Base-by-base conservation (phyloP, 768 basidiomycete genomes). In the Neoboletus magnificus region DNA sequence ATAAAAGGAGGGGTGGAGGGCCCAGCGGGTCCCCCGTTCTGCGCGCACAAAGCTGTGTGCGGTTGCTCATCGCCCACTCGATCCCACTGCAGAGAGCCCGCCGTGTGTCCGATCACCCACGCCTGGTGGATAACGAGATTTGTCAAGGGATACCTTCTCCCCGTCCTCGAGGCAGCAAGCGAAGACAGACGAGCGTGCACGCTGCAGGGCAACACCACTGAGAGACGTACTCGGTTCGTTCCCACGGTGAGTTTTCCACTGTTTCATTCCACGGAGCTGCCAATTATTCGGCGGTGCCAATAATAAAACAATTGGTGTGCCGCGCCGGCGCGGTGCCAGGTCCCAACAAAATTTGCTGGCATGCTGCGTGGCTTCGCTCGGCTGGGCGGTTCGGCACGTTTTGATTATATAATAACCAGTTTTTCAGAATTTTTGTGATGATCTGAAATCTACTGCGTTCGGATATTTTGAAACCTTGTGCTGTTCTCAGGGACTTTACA, bases 121-220 rank as follows among this genome's bases (percentile, higher is more conserved):
- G 40, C 56, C 55, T 59, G 23, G 55, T 55, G 65, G 64, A 60
- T 61, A 67, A 67, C 62, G 58, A 54, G 49, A 61, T 60, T 60
- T 60, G 66, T 58, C 49, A 58, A 52, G 49, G 36, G 33, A 45
- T 40, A 13, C 48, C 62, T 70, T 71, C 59, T 67, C 50, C 25
- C 63, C 60, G 64, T 66, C 69, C 69, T 70, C 71, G 66, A 70
- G 69, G 69, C 54, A 53, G 41, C 61, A 72, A 71, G 68, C 68
- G 68, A 72, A 56, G 44, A 55, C 65, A 62, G 60, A 57, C 50
- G 53, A 52, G 55, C 52, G 55, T 45, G 57, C 58, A 59, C 50
- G 55, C 57, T 41, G 54, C 50, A 50, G 47, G 49, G 47, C 54
- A 51, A 35, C 48, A 46, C 55, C 18, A 52, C 37, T 60, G 55